A percentile compares a stretch with the other conserved stretches of the same genome.
phyloP scores from a whole-genome alignment of 1,284 basidiomycete species.

The Spongispora temasekensis region DNA sequence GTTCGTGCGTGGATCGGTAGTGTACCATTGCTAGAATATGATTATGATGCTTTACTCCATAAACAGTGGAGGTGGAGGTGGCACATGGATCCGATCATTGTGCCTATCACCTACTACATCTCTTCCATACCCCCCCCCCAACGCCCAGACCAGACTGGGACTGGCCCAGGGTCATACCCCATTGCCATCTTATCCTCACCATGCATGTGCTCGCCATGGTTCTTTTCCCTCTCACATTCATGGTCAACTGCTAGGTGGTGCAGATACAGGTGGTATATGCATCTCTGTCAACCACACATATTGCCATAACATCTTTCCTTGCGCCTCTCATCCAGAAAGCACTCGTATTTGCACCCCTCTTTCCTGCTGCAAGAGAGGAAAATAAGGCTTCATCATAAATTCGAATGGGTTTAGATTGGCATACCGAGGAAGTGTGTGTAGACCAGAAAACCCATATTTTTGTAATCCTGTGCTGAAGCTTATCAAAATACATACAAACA shows the following conservation, averaged over 20 bases:
- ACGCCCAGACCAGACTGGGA: background rate
- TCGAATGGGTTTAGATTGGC: no score
- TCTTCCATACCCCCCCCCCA: conserved; percentile 13
- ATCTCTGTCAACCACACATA: conserved; percentile 21
- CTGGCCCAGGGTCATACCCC: conserved; percentile 16
- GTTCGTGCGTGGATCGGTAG: no score
- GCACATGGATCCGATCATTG: conserved; percentile 25
- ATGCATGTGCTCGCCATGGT: conserved; percentile 17
- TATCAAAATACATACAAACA: background rate
- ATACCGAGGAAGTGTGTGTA: no score
- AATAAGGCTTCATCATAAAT: no score
- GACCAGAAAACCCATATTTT: background rate
- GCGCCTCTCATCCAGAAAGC: no score
- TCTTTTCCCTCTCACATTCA: background rate
- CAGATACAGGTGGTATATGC: conserved; percentile 20
- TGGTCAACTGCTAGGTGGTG: conserved; percentile 17
- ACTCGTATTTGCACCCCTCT: no score
- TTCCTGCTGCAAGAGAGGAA: no score
- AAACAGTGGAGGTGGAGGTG: conserved; percentile 18
- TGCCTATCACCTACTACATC: conserved; percentile 17
- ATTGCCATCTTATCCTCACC: conserved; percentile 20
- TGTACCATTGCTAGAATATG: no score
- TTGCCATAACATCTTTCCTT: no score
- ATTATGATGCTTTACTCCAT: background rate
- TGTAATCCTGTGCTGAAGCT: background rate